These are phyloP conservation scores for Dipodascus geniculatus DNA, from an alignment of 805 yeast species.

Conservation along the genomic window DNA sequence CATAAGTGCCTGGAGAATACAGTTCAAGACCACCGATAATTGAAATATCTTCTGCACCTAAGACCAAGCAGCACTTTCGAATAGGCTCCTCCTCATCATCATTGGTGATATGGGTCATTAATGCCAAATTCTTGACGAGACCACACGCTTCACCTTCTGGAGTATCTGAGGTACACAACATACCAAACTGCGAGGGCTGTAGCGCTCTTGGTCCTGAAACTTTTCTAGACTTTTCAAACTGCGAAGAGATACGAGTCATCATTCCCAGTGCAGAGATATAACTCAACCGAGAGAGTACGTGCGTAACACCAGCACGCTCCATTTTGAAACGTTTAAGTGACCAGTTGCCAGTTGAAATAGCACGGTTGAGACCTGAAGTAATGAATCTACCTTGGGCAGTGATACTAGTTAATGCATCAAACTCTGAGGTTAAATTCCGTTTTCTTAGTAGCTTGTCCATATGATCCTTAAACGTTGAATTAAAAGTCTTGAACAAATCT, in stretches of 20 bases:
- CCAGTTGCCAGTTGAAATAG: slow-evolving; percentile 99
- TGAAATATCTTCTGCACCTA: slow-evolving; percentile 84
- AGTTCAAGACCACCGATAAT: slow-evolving; percentile 73
- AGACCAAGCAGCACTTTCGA: slow-evolving; percentile 55
- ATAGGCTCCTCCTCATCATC: slow-evolving; percentile 95
- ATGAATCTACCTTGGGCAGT: slow-evolving; percentile 87
- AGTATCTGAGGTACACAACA: slow-evolving; percentile 97
- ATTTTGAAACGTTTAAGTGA: slow-evolving; percentile 95
- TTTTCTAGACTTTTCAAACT: slow-evolving; percentile 93
- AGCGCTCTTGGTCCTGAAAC: slow-evolving; percentile 98
- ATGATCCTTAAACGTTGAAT: slow-evolving; percentile 85
- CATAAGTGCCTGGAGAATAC: slow-evolving; percentile 66
- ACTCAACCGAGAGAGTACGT: slow-evolving; percentile 80
- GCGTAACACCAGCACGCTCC: slow-evolving; percentile 99
- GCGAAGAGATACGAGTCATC: slow-evolving; percentile 99
- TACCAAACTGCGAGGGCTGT: slow-evolving; percentile 98
- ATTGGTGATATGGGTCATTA: slow-evolving; percentile 97
- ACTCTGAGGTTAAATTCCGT: slow-evolving; percentile 89
- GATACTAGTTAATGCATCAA: slow-evolving; percentile 83
- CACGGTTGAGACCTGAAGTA: slow-evolving; percentile 88
- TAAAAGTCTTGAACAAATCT: slow-evolving; percentile 94
- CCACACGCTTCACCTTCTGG: slow-evolving; percentile 99
- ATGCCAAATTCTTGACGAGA: slow-evolving; percentile 87
- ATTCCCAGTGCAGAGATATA: slow-evolving; percentile 94
- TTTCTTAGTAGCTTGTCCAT: slow-evolving; percentile 89